Conservation (phyloP, 2,329 filamentous ascomycete genomes). For the Capronia coronata region DNA sequence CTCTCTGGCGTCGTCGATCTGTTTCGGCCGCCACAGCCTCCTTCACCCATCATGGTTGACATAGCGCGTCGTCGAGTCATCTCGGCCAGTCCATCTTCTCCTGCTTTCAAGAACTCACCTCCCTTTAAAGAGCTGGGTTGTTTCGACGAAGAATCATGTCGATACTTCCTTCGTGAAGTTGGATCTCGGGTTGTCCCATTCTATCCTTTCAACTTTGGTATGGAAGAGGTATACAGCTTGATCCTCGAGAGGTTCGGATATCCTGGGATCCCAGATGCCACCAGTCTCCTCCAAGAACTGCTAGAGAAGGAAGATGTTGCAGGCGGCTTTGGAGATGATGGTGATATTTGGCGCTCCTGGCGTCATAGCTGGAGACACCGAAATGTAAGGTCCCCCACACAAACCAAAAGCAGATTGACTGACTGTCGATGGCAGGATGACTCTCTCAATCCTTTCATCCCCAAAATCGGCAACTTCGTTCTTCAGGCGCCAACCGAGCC, state of each 20-base stretch:
- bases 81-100: constrained; percentile 4
- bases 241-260: constrained; percentile 27
- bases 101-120: constrained; percentile 4
- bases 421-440: constrained; percentile 19
- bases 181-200: constrained; percentile 25
- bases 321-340: constrained; percentile 28
- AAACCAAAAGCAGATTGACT: background rate
- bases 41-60: constrained; percentile 9
- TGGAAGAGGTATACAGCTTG: constrained; percentile 29
- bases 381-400: constrained; percentile 24
- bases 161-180: constrained; percentile 28
- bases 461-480: constrained; percentile 23
- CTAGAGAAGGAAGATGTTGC: constrained; percentile 27
- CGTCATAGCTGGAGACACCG: constrained; percentile 28
- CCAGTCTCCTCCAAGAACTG: constrained; percentile 28
- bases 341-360: constrained; percentile 30
- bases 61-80: constrained; percentile 7
- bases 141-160: constrained; percentile 30
- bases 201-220: constrained; percentile 29
- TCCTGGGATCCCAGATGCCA: constrained; percentile 24
- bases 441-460: constrained; percentile 25
- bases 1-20: background rate
- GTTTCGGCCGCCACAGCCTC: background rate
- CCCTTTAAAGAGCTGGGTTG: constrained; percentile 18
- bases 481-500: constrained; percentile 23